Conservation (phyloP, 2,329 filamentous ascomycete genomes). For the Sarocladium kiliense region DNA sequence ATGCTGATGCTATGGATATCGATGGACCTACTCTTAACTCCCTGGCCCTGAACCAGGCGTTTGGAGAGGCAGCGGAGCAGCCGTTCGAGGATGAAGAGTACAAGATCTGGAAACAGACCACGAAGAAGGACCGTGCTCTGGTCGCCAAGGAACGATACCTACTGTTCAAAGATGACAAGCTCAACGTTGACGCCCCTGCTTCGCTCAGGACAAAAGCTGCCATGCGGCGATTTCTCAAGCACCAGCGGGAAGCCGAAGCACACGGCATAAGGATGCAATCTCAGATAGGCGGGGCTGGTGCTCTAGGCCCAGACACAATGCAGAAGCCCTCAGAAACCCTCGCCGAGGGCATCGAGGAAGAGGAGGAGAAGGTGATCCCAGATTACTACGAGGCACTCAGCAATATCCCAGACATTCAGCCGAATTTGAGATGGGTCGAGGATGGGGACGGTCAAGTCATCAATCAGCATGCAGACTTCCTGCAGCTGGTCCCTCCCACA, state of each 20-base stretch:
- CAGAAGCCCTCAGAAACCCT: constrained; percentile 65
- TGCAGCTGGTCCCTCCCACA: constrained; percentile 70
- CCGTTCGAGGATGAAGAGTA: constrained; percentile 88
- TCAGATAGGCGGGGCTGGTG: constrained; percentile 30
- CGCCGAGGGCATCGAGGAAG: constrained; percentile 90
- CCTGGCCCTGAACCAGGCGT: constrained; percentile 56
- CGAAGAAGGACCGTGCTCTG: constrained; percentile 87
- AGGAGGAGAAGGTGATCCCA: constrained; percentile 77
- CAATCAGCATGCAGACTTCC: constrained; percentile 79
- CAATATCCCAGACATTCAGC: constrained; percentile 76
- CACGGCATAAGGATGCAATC: constrained; percentile 33
- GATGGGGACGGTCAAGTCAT: constrained; percentile 86
- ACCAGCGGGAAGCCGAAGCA: constrained; percentile 64
- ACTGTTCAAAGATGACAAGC: constrained; percentile 76
- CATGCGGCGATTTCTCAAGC: constrained; percentile 83
- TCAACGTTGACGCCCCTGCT: constrained; percentile 85
- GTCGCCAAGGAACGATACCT: constrained; percentile 81
- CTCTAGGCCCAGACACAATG: constrained; percentile 39
- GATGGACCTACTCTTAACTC: constrained; percentile 65
- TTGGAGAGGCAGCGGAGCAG: constrained; percentile 66
- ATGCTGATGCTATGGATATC: constrained; percentile 81
- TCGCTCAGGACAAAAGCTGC: constrained; percentile 77
- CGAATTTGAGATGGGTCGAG: constrained; percentile 79
- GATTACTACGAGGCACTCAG: constrained; percentile 92
- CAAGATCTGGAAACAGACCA: constrained; percentile 98